Evolutionary conservation across 2,329 filamentous ascomycete species (phyloP).

Genomic region (Phialophora macrospora): DNA sequence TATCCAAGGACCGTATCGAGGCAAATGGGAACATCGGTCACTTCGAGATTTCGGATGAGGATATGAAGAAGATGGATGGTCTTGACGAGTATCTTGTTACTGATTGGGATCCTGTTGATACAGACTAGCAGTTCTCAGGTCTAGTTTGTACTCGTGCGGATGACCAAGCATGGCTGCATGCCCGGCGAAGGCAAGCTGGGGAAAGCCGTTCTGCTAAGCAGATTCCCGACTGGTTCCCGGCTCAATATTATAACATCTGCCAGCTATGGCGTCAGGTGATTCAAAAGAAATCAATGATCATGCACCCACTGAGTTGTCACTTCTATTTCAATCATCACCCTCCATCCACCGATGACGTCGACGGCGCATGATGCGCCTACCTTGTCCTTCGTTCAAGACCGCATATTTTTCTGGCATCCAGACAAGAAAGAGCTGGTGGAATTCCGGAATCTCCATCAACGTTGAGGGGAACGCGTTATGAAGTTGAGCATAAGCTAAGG

Average conservation of each 20-base stretch:
- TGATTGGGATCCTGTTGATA: conserved; percentile 56
- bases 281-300: neutral
- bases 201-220: conserved; percentile 1
- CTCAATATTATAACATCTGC: conserved; percentile 1
- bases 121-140: conserved; percentile 24
- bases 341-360: conserved; percentile 11
- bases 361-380: conserved; percentile 2
- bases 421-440: too few relatives aligned
- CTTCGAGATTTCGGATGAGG: conserved; percentile 35
- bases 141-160: conserved; percentile 4
- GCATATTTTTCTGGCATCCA: neutral
- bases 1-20: conserved; percentile 63
- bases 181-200: neutral
- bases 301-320: neutral
- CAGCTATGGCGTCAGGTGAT: neutral
- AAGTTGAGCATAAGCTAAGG: too few relatives aligned
- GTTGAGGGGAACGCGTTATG: too few relatives aligned
- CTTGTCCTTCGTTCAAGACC: neutral
- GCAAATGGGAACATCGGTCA: conserved; percentile 67
- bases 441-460: too few relatives aligned
- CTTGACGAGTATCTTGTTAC: conserved; percentile 76
- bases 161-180: conserved; percentile 14
- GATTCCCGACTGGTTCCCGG: conserved; percentile 1
- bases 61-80: conserved; percentile 59
- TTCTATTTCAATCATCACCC: neutral